Conservation (phyloP, 768 basidiomycete species). For the Dacryopinax spathularia region DNA sequence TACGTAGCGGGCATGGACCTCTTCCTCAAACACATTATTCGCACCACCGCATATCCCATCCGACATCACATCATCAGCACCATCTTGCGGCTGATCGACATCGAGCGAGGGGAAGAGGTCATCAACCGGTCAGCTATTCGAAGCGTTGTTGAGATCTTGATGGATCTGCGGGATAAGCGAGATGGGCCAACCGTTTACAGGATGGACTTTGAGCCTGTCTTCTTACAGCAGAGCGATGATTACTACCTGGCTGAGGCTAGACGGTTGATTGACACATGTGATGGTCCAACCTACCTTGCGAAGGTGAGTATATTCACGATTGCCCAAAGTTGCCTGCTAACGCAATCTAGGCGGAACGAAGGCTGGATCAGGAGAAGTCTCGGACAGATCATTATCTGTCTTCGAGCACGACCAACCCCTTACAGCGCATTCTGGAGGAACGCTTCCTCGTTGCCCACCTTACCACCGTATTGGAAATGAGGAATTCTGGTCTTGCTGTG, state of each 20-base stretch:
- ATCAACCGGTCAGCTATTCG: constrained; percentile 87
- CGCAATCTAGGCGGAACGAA: constrained; percentile 49
- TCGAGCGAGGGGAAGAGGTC: constrained; percentile 80
- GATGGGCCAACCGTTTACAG: constrained; percentile 55
- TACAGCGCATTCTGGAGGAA: constrained; percentile 63
- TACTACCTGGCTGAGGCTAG: constrained; percentile 72
- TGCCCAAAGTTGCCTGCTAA: not conserved
- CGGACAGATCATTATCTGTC: constrained; percentile 79
- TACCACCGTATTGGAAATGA: constrained; percentile 56
- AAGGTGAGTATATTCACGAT: constrained; percentile 38
- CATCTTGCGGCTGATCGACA: constrained; percentile 72
- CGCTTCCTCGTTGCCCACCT: constrained; percentile 69
- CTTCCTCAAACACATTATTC: constrained; percentile 69
- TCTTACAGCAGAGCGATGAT: constrained; percentile 58
- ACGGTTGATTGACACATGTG: constrained; percentile 53
- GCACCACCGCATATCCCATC: constrained; percentile 45
- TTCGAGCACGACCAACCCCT: constrained; percentile 49
- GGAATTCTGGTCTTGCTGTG: constrained; percentile 66
- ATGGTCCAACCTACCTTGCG: constrained; percentile 67
- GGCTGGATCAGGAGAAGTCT: constrained; percentile 69
- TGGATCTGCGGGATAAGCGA: constrained; percentile 44
- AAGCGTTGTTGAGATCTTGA: constrained; percentile 73
- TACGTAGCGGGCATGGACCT: constrained; percentile 69
- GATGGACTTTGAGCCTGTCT: constrained; percentile 65
- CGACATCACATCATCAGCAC: constrained; percentile 66